A percentile compares a stretch with the other conserved stretches of the same genome.
phyloP scores from a whole-genome alignment of 306 rosid species.

The Castanospermum australe region DNA sequence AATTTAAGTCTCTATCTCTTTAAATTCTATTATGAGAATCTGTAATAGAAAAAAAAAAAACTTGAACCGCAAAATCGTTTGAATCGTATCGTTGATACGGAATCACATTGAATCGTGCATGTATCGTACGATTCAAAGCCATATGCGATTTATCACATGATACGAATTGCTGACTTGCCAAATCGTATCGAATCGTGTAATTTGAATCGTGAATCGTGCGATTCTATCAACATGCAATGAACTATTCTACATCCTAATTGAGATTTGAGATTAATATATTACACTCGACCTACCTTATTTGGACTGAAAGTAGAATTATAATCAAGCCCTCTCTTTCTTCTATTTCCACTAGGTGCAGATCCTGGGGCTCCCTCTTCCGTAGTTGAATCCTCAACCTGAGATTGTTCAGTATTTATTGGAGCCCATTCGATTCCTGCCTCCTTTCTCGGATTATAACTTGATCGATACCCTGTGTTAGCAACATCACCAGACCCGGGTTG shows the following conservation, averaged over 20 bases:
- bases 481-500: constrained; percentile 57
- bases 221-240: no score
- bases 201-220: no score
- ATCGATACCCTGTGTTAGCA: constrained; percentile 46
- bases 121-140: no score
- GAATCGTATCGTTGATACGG: no score
- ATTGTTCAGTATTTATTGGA: constrained; percentile 47
- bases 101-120: no score
- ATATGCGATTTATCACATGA: no score
- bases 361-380: constrained; percentile 59
- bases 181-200: no score
- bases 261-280: neutral
- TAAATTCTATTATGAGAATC: no score
- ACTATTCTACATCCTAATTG: constrained; percentile 5
- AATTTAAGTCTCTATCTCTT: no score
- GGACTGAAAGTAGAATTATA: constrained; percentile 56
- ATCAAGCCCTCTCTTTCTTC: constrained; percentile 70
- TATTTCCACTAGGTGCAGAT: constrained; percentile 61
- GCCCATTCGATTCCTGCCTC: constrained; percentile 46
- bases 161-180: no score
- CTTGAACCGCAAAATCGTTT: no score
- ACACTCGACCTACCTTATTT: constrained; percentile 58
- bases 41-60: no score
- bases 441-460: constrained; percentile 51
- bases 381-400: constrained; percentile 49